Evolutionary conservation across 2,329 filamentous ascomycete species (phyloP), one percentile per base, ranked within the genome.

Genomic region (Calcarisporium arbuscula): DNA sequence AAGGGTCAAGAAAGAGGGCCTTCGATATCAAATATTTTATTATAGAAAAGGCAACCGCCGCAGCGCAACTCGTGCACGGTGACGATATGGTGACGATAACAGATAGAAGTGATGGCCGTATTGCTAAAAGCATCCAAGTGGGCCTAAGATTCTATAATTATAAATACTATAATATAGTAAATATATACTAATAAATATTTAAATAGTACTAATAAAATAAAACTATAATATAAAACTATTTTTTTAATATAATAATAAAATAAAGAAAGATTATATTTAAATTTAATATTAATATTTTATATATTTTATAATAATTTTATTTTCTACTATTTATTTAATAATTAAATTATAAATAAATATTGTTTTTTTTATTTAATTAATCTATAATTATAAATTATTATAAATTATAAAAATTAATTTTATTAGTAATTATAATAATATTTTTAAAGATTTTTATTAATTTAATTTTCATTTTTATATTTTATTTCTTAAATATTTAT

Each of bases 111-210:
- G n/a, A n/a, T n/a, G n/a, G n/a, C n/a, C n/a, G n/a, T n/a, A n/a
- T n/a, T n/a, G n/a, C n/a, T n/a, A n/a, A n/a, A n/a, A n/a, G n/a
- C n/a, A n/a, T 42, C 51, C 61, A 31, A 58, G 42, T 39, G 53
- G 50, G 34, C 49, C 41, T 21, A 51, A 40, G 42, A 49, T 45
- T 42, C 49, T 45, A 39, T 52, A 50, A 53, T 77, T 72, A 47
- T 73, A 61, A 30, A 78, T 58, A 46, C 72, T 76, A 38, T 10
- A 2, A 12, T 6, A n/a, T 10, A 23, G 30, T 15, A 21, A 22
- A 16, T 11, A 22, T 8, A 17, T 30, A 30, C 20, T 30, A 30
- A 18, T 8, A 17, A 30, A 8, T 16, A 16, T 17, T 30, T 18
- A 17, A 16, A 8, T 17, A 19, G 12, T 30, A 8, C 7, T 18